Percentiles rank a stretch among this genome's conserved stretches.
These are phyloP conservation scores for Verticillium isaacii DNA, from an alignment of 2,329 filamentous ascomycete species.

Conservation along the genomic window DNA sequence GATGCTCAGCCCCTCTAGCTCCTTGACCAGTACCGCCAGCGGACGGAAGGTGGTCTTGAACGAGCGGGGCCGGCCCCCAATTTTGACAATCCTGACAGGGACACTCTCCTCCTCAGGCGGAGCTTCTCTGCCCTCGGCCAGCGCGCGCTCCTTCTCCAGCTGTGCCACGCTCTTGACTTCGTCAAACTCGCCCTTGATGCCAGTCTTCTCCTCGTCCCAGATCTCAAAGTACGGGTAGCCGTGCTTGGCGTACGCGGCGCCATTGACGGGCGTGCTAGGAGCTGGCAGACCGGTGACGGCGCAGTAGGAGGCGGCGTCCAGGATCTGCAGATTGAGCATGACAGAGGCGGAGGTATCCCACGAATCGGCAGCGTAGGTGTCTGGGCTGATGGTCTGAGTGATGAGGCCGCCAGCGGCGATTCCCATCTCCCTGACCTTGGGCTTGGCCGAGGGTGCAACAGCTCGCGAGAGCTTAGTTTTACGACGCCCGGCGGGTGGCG, in stretches of 20 bases:
- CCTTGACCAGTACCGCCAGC: slow-evolving; percentile 6
- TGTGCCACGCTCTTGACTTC: slow-evolving; percentile 15
- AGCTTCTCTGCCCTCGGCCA: slow-evolving; percentile 3
- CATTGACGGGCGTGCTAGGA: slow-evolving; percentile 26
- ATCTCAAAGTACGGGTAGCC: slow-evolving; percentile 31
- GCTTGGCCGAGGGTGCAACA: background rate
- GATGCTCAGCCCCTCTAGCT: slow-evolving; percentile 3
- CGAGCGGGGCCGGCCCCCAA: background rate
- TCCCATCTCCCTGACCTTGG: slow-evolving; percentile 23
- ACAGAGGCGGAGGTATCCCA: slow-evolving; percentile 24
- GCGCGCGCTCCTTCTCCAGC: slow-evolving; percentile 10
- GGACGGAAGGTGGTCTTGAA: slow-evolving; percentile 12
- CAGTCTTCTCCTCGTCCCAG: slow-evolving; percentile 12
- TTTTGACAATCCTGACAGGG: slow-evolving; percentile 3
- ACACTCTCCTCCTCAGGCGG: slow-evolving; percentile 9
- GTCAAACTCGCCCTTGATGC: slow-evolving; percentile 12
- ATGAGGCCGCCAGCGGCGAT: slow-evolving; percentile 34
- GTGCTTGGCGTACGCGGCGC: slow-evolving; percentile 23
- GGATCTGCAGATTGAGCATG: slow-evolving; percentile 32
- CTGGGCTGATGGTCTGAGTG: slow-evolving; percentile 29
- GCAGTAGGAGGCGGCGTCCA: slow-evolving; percentile 28
- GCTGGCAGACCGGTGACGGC: slow-evolving; percentile 27
- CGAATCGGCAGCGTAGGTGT: slow-evolving; percentile 15
- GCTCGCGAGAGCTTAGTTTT: background rate
- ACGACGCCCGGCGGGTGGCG: too few relatives aligned